Percentiles rank a stretch among this genome's conserved stretches.
phyloP scores from a whole-genome alignment of 2,329 filamentous ascomycete genomes.

The Tolypocladium endophyticum region DNA sequence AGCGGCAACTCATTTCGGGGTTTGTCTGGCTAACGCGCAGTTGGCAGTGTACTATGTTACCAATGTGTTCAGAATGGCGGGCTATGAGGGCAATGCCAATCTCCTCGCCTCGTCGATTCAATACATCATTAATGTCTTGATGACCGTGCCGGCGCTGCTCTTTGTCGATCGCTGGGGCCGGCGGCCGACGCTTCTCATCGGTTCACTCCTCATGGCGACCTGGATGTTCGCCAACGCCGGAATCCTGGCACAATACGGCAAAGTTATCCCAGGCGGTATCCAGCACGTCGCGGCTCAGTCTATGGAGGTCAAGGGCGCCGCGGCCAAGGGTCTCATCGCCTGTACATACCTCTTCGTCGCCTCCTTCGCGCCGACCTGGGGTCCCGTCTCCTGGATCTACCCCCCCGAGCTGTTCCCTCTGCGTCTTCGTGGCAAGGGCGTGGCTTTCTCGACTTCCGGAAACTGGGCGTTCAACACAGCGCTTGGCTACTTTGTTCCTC shows the following conservation, averaged over 20 bases:
- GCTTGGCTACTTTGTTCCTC: constrained; percentile 26
- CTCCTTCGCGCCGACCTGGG: constrained; percentile 32
- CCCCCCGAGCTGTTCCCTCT: constrained; percentile 45
- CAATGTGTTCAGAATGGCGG: constrained; percentile 28
- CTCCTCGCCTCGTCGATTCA: constrained; percentile 45
- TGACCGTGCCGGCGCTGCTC: constrained; percentile 66
- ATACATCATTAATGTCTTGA: constrained; percentile 66
- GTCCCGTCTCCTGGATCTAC: constrained; percentile 44
- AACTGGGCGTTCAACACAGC: constrained; percentile 32
- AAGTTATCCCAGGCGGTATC: constrained; percentile 29
- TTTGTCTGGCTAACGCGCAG: neutral
- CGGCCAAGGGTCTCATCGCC: constrained; percentile 53
- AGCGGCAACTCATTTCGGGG: neutral
- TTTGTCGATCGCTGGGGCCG: constrained; percentile 70
- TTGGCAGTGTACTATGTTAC: constrained; percentile 50
- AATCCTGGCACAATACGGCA: constrained; percentile 37
- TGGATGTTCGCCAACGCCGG: constrained; percentile 47
- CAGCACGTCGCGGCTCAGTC: constrained; percentile 35
- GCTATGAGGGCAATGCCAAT: constrained; percentile 33
- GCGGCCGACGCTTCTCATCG: constrained; percentile 55
- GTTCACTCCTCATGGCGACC: constrained; percentile 53
- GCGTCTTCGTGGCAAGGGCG: constrained; percentile 39
- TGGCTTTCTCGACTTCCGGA: constrained; percentile 37
- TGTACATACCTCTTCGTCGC: constrained; percentile 57
- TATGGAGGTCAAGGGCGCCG: constrained; percentile 30